These are phyloP conservation scores for Nakazawaea siamensis DNA, from an alignment of 805 yeast genomes.

Conservation along the genomic window DNA sequence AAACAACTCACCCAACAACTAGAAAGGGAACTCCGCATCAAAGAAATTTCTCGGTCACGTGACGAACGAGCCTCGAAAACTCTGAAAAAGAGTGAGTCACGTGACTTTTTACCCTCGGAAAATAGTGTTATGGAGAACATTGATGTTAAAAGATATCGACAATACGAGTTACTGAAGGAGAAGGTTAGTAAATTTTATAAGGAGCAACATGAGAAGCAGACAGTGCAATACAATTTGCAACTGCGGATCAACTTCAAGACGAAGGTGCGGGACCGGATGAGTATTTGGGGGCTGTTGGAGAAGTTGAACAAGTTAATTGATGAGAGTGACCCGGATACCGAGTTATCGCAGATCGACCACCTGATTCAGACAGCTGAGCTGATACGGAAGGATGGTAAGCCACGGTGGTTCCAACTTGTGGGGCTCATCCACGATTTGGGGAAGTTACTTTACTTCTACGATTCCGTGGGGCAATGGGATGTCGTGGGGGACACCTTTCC, in stretches of 20 bases:
- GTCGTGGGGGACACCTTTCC: slow-evolving; percentile 78
- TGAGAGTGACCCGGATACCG: slow-evolving; percentile 72
- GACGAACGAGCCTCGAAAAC: too few species aligned
- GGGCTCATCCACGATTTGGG: slow-evolving; percentile 70
- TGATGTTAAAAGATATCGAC: slow-evolving; percentile 41
- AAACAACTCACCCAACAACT: slow-evolving; percentile 10
- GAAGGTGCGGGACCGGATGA: slow-evolving; percentile 55
- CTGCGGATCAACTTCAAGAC: slow-evolving; percentile 67
- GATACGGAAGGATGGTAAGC: slow-evolving; percentile 56
- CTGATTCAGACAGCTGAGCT: slow-evolving; percentile 75
- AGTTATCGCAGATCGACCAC: slow-evolving; percentile 66
- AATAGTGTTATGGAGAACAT: slow-evolving; percentile 16
- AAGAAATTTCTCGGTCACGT: too few species aligned
- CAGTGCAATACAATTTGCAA: slow-evolving; percentile 65
- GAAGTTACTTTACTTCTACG: slow-evolving; percentile 58
- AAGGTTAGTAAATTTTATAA: slow-evolving; percentile 58
- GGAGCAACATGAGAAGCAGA: slow-evolving; percentile 63
- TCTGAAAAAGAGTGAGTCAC: slow-evolving; percentile 14
- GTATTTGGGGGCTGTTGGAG: slow-evolving; percentile 65
- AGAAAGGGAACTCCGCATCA: too few species aligned
- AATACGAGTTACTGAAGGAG: slow-evolving; percentile 61
- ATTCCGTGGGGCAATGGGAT: slow-evolving; percentile 73
- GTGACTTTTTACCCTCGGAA: too few species aligned
- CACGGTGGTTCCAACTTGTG: slow-evolving; percentile 70
- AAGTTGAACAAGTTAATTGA: slow-evolving; percentile 55